phyloP scores from a whole-genome alignment of 1,139 yeast genomes.

The Geotrichum fermentans region DNA sequence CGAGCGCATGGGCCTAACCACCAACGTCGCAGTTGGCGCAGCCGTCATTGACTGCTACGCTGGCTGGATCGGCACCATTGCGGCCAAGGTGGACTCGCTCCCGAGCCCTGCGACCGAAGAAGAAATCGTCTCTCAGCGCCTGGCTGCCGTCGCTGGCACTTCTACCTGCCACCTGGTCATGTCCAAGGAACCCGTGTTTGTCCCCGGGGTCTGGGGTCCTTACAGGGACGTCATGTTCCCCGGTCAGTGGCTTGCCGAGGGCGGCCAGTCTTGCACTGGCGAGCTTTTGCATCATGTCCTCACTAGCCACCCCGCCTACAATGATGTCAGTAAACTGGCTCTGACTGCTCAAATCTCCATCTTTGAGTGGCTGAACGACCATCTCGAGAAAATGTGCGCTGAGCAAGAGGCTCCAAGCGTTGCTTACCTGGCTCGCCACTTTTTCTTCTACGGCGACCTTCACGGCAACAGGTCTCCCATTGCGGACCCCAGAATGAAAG shows the following conservation, averaged over 20 bases:
- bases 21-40: constrained; percentile 79
- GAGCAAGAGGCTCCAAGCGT: constrained; percentile 61
- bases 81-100: constrained; percentile 56
- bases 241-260: constrained; percentile 95
- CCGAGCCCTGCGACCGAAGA: constrained; percentile 43
- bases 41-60: constrained; percentile 98
- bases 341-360: constrained; percentile 57
- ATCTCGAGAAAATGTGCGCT: constrained; percentile 61
- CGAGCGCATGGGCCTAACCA: constrained; percentile 75
- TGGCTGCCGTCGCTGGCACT: constrained; percentile 98
- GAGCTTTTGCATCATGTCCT: constrained; percentile 88
- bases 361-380: constrained; percentile 75
- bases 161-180: constrained; percentile 93
- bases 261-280: constrained; percentile 97
- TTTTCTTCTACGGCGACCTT: constrained; percentile 91
- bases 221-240: constrained; percentile 87
- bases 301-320: constrained; percentile 81
- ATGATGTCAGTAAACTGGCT: constrained; percentile 47
- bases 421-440: constrained; percentile 73
- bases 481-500: constrained; percentile 90
- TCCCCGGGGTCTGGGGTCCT: constrained; percentile 98
- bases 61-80: constrained; percentile 98
- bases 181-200: constrained; percentile 81
- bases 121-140: constrained; percentile 59
- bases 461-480: constrained; percentile 96